Evolutionary conservation across 345 rosid genomes (phyloP).

Genomic region (Atalantia buxifolia): DNA sequence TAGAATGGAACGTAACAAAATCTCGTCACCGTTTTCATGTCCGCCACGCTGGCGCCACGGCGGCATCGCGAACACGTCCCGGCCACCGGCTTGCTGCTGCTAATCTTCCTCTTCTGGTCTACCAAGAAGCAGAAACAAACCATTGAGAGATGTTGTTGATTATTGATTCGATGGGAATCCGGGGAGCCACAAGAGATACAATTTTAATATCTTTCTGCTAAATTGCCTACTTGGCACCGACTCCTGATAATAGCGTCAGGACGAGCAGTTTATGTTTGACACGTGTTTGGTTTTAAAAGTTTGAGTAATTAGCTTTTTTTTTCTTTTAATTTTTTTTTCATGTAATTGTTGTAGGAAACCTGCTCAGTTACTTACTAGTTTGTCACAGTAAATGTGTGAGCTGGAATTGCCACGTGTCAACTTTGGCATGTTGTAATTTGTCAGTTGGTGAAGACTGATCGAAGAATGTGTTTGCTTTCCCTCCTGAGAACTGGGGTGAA

Average conservation of each 20-base stretch:
- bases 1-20: constrained; percentile 63
- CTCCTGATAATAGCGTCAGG: neutral
- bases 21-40: constrained; percentile 64
- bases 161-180: too few relatives aligned
- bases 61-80: constrained; percentile 63
- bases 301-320: too few relatives aligned
- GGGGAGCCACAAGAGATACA: neutral
- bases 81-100: constrained; percentile 67
- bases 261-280: neutral
- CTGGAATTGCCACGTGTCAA: neutral
- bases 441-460: neutral
- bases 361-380: neutral
- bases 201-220: neutral
- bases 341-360: constrained; percentile 4
- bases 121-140: constrained; percentile 74
- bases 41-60: constrained; percentile 60
- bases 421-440: neutral
- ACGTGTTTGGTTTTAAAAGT: neutral
- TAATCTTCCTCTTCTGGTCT: constrained; percentile 53
- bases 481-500: too few relatives aligned
- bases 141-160: constrained; percentile 23
- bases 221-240: neutral
- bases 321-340: neutral
- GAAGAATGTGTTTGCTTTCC: neutral
- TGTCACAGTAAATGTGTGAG: neutral